Base-by-base conservation (phyloP, 148 eudicot genomes). In the Rhododendron molle region DNA sequence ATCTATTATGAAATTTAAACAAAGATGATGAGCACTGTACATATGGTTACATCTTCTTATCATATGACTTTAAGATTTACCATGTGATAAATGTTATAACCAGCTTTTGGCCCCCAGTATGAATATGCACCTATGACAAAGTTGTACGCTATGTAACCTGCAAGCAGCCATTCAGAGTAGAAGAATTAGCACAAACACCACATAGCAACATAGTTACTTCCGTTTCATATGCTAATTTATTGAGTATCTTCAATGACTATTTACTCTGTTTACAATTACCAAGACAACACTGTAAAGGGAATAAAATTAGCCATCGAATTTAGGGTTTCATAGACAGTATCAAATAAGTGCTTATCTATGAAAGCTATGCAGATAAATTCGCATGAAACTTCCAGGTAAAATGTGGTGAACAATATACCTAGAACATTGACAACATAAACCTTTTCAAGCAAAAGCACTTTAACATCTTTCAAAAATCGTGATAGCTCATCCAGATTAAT, bases 31-130 rank as follows among this genome's bases (percentile, higher is more conserved):
- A 60, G 77, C 60, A 40, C 34, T 28, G 5, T 30, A 28, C 13
- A 11, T 69, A 69, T 30, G 16, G 13, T 28, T 13, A 12, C 40
- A 15, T 71, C 32, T 30, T 71, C 76, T 30, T 28, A 13, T 71
- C 76, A 30, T 32, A 71, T 30, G 34, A 71, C 38, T 5, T 79
- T 3, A 82, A 83, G 15, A 88, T 88, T 87, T 91, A 97, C 99
- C 99, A 97, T 95, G 80, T 92, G 88, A 87, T 97, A 97, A 81
- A 97, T 97, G 89, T 83, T 92, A 87, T 92, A 91, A 87, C 99
- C 99, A 86, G 99, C 99, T 93, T 95, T 97, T 30, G 99, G 99
- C 60, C 99, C 99, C 98, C 98, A 97, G 87, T 97, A 97, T 56
- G 99, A 95, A 88, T 97, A 97, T 79, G 99, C 98, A 80, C 99